Evolutionary conservation across 192 early-diverging fungal species (phyloP).

Genomic region (Gigaspora rosea): DNA sequence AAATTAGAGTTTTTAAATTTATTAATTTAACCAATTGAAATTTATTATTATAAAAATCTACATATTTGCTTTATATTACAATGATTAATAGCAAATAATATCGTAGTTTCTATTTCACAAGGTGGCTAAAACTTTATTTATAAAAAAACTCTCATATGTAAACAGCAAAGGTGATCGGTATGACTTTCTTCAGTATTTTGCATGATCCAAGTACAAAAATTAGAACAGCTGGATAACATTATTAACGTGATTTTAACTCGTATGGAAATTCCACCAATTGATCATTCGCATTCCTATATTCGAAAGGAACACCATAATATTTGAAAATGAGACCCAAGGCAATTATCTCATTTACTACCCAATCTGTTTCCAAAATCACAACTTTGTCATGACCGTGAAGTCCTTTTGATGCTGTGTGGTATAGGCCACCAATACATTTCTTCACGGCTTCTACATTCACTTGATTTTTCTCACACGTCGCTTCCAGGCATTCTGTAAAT

Average conservation of each 20-base stretch:
- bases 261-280: conserved; percentile 4
- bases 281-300: not conserved
- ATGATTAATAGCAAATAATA: too few relatives aligned
- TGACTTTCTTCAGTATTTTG: too few relatives aligned
- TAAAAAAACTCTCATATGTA: too few relatives aligned
- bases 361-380: conserved; percentile 5
- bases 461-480: not conserved
- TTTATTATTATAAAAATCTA: too few relatives aligned
- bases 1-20: too few relatives aligned
- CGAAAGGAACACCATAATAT: conserved; percentile 3
- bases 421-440: conserved; percentile 1
- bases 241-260: not conserved
- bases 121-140: too few relatives aligned
- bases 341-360: not conserved
- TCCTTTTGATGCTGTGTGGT: not conserved
- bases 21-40: too few relatives aligned
- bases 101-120: too few relatives aligned
- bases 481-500: not conserved
- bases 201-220: too few relatives aligned
- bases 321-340: conserved; percentile 15
- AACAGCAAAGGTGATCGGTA: too few relatives aligned
- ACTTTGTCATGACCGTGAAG: not conserved
- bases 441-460: conserved; percentile 1
- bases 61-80: too few relatives aligned
- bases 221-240: too few relatives aligned